Evolutionary conservation across 352 stramenopile genomes (phyloP).

Genomic region (Phytophthora pinifolia): DNA sequence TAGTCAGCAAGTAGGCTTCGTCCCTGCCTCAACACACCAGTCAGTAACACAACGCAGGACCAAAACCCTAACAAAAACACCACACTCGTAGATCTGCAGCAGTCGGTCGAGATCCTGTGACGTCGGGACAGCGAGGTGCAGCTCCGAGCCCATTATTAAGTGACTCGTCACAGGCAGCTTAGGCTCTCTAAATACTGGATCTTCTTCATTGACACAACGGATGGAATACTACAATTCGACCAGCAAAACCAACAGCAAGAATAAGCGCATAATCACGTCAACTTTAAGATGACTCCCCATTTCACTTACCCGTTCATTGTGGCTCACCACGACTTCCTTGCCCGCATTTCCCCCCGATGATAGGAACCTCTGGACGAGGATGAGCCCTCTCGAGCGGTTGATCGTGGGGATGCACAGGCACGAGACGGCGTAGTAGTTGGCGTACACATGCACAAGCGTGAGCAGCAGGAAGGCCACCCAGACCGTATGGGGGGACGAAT

Average conservation of each 20-base stretch:
- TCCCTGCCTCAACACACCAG: slow-evolving; percentile 33
- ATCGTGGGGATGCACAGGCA: slow-evolving; percentile 89
- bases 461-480: slow-evolving; percentile 93
- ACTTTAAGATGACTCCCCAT: slow-evolving; percentile 12
- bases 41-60: slow-evolving; percentile 1
- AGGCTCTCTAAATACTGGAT: slow-evolving; percentile 58
- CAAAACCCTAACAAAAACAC: neutral
- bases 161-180: slow-evolving; percentile 40
- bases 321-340: slow-evolving; percentile 33
- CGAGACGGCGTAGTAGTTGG: slow-evolving; percentile 93
- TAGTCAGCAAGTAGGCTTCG: slow-evolving; percentile 57
- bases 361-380: slow-evolving; percentile 64
- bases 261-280: slow-evolving; percentile 15
- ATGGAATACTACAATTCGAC: slow-evolving; percentile 60
- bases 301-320: slow-evolving; percentile 27
- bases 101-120: slow-evolving; percentile 45
- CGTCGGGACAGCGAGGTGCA: slow-evolving; percentile 41
- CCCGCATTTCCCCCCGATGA: slow-evolving; percentile 6
- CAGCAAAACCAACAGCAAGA: too few relatives aligned
- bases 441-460: slow-evolving; percentile 92
- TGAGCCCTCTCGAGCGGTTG: slow-evolving; percentile 66
- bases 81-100: slow-evolving; percentile 54
- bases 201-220: slow-evolving; percentile 59
- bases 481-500: slow-evolving; percentile 57
- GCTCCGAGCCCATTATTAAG: slow-evolving; percentile 64